Evolutionary conservation across 2,329 filamentous ascomycete genomes (phyloP).

Genomic region (Monosporascus cannonballus): DNA sequence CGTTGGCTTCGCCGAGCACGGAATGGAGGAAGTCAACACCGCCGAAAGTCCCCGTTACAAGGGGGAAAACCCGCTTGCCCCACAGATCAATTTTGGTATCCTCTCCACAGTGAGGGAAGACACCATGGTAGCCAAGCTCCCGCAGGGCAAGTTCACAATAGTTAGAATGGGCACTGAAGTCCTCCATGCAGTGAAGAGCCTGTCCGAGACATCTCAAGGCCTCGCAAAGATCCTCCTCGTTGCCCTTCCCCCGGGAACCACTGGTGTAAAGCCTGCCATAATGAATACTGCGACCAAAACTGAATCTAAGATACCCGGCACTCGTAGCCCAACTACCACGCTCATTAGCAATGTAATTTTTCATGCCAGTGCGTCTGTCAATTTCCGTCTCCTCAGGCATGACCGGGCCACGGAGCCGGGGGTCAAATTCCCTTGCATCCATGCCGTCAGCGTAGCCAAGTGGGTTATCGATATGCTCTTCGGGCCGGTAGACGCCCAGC

Average conservation of each 20-base stretch:
- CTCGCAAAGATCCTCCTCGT: conserved; percentile 73
- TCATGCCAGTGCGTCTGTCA: conserved; percentile 82
- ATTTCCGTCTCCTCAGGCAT: conserved; percentile 65
- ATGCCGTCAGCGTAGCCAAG: conserved; percentile 79
- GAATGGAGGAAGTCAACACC: conserved; percentile 82
- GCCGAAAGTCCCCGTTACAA: conserved; percentile 72
- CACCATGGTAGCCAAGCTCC: conserved; percentile 61
- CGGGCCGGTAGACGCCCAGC: conserved; percentile 73
- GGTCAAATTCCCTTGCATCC: conserved; percentile 79
- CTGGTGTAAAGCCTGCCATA: conserved; percentile 70
- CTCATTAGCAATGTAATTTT: conserved; percentile 97
- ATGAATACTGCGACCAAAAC: conserved; percentile 68
- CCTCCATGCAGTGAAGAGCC: conserved; percentile 70
- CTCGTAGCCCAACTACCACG: conserved; percentile 83
- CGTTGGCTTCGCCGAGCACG: conserved; percentile 68
- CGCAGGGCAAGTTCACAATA: conserved; percentile 73
- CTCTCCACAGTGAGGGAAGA: conserved; percentile 70
- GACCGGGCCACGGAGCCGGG: conserved; percentile 75
- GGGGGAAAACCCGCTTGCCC: conserved; percentile 63
- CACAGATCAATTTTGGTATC: conserved; percentile 59
- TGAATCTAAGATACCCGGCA: conserved; percentile 74
- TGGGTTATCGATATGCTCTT: conserved; percentile 71
- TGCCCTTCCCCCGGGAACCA: conserved; percentile 55
- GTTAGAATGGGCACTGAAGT: conserved; percentile 77
- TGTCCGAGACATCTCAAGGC: conserved; percentile 72